Conservation (phyloP, 345 rosid genomes). For the Pistacia vera region DNA sequence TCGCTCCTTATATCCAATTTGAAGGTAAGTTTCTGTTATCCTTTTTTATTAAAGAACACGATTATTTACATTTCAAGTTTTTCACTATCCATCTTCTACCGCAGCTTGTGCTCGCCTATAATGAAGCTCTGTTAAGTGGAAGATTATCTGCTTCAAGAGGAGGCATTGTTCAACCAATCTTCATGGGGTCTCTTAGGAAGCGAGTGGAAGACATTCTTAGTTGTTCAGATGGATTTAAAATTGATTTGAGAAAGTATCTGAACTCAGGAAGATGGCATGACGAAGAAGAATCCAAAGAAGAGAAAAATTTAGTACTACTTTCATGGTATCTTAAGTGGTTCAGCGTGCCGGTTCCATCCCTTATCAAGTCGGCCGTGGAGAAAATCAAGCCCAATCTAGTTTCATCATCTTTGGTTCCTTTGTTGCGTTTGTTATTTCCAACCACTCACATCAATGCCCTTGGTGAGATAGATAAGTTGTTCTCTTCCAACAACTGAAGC, state of each 20-base stretch:
- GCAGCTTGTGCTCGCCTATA: constrained; percentile 85
- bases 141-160: constrained; percentile 61
- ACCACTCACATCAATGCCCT: constrained; percentile 55
- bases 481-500: constrained; percentile 15
- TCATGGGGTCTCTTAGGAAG: constrained; percentile 67
- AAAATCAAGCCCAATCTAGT: constrained; percentile 50
- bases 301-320: constrained; percentile 44
- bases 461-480: constrained; percentile 51
- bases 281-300: constrained; percentile 32
- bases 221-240: constrained; percentile 39
- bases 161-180: constrained; percentile 67
- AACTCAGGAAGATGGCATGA: constrained; percentile 67
- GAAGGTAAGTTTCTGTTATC: constrained; percentile 51
- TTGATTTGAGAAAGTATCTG: constrained; percentile 49
- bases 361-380: constrained; percentile 43
- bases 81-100: not conserved
- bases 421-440: constrained; percentile 73
- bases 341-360: constrained; percentile 62
- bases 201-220: constrained; percentile 69
- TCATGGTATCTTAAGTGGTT: constrained; percentile 91
- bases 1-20: constrained; percentile 77
- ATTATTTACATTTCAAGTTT: not conserved
- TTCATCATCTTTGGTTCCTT: constrained; percentile 48
- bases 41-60: not conserved
- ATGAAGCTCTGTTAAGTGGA: constrained; percentile 71